phyloP scores from a whole-genome alignment of 2,329 filamentous ascomycete genomes.

The Huntiella omanensis region DNA sequence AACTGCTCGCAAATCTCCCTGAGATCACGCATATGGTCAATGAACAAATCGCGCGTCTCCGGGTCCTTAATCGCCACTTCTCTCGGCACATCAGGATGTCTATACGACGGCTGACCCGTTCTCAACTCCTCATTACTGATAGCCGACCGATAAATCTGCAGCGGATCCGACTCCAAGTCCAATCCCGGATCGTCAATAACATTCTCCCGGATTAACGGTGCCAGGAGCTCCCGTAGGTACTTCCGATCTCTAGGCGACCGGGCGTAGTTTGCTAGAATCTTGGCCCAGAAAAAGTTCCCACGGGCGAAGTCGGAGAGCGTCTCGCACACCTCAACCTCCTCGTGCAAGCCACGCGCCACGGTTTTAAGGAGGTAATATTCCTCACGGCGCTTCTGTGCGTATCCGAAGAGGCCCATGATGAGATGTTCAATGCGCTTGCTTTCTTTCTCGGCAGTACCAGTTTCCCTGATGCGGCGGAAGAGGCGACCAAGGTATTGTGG shows the following conservation, averaged over 20 bases:
- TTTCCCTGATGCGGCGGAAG: conserved; percentile 67
- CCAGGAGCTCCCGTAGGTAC: conserved; percentile 72
- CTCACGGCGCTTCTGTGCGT: conserved; percentile 88
- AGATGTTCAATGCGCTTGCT: conserved; percentile 81
- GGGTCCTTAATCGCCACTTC: conserved; percentile 92
- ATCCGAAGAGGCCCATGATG: conserved; percentile 92
- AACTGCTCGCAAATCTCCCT: conserved; percentile 89
- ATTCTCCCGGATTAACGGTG: conserved; percentile 71
- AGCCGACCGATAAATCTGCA: conserved; percentile 88
- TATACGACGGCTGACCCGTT: conserved; percentile 65
- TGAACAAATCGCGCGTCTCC: conserved; percentile 82
- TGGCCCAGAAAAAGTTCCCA: conserved; percentile 84
- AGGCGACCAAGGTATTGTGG: conserved; percentile 82
- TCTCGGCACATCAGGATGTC: conserved; percentile 67
- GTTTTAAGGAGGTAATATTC: conserved; percentile 93
- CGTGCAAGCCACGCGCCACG: conserved; percentile 60
- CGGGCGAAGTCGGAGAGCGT: conserved; percentile 71
- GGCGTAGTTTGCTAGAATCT: conserved; percentile 70
- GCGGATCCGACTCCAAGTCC: conserved; percentile 87
- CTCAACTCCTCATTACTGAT: conserved; percentile 96
- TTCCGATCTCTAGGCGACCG: conserved; percentile 84
- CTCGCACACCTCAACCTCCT: conserved; percentile 60
- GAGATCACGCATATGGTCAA: conserved; percentile 82
- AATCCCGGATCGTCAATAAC: conserved; percentile 82
- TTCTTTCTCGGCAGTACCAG: conserved; percentile 76